These are phyloP conservation scores for Spathaspora arborariae DNA, from an alignment of 805 yeast genomes.

Conservation along the genomic window DNA sequence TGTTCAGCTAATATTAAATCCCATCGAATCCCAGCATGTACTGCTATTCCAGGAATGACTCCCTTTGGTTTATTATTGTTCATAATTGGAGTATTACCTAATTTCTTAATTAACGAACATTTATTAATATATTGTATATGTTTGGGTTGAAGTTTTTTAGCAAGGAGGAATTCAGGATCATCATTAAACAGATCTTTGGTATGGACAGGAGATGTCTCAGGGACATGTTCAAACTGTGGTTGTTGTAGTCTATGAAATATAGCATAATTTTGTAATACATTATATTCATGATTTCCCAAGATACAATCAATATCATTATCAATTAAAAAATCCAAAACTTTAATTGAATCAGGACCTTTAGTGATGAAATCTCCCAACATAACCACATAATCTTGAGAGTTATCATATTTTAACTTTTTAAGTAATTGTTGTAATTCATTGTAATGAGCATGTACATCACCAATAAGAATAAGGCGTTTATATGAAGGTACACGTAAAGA, in stretches of 20 bases:
- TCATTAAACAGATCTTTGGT: slow-evolving; percentile 18
- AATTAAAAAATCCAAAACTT: slow-evolving; percentile 63
- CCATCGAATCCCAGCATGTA: slow-evolving; percentile 83
- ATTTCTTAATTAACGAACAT: slow-evolving; percentile 59
- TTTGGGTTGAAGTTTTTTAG: slow-evolving; percentile 50
- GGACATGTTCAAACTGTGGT: slow-evolving; percentile 21
- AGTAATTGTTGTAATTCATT: slow-evolving; percentile 52
- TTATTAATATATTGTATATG: slow-evolving; percentile 59
- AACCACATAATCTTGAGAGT: slow-evolving; percentile 53
- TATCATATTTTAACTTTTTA: slow-evolving; percentile 43
- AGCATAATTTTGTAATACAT: slow-evolving; percentile 62
- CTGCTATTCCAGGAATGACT: slow-evolving; percentile 49
- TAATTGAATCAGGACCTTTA: slow-evolving; percentile 76
- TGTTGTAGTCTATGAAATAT: slow-evolving; percentile 48
- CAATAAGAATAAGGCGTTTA: slow-evolving; percentile 63
- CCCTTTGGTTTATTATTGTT: slow-evolving; percentile 15
- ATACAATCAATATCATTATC: slow-evolving; percentile 64
- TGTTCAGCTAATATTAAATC: slow-evolving; percentile 53
- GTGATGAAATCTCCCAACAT: slow-evolving; percentile 82
- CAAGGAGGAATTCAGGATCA: slow-evolving; percentile 43
- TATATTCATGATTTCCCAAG: slow-evolving; percentile 86
- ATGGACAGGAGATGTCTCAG: neutral
- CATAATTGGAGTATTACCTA: slow-evolving; percentile 58
- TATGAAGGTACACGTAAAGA: slow-evolving; percentile 4
- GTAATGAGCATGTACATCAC: slow-evolving; percentile 86